Percentiles rank a stretch among this genome's conserved stretches.
phyloP scores from a whole-genome alignment of 2,329 filamentous ascomycete genomes.

The Fusarium austroafricanum region DNA sequence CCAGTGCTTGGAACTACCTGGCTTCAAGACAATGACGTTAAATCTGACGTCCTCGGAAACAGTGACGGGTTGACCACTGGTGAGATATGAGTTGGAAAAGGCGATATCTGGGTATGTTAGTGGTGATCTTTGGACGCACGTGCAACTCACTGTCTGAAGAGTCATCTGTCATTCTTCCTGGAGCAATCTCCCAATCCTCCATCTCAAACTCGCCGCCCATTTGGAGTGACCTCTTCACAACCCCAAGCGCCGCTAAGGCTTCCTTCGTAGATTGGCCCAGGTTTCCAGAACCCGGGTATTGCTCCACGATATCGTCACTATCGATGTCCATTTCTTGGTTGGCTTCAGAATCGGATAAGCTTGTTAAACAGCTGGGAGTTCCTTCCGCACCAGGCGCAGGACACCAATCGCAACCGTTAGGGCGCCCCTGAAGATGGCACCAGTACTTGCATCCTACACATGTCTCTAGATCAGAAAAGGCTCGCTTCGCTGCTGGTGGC shows the following conservation, averaged over 20 bases:
- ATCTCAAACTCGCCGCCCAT: constrained; percentile 48
- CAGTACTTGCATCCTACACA: constrained; percentile 52
- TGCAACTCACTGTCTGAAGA: constrained; percentile 52
- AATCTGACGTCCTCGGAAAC: constrained; percentile 55
- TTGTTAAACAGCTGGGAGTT: not conserved
- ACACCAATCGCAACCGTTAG: constrained; percentile 46
- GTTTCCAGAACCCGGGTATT: too few relatives aligned
- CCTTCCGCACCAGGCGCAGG: not conserved
- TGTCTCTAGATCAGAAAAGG: constrained; percentile 36
- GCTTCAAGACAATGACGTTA: constrained; percentile 56
- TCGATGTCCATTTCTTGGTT: constrained; percentile 20
- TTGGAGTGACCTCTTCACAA: not conserved
- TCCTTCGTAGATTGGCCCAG: not conserved
- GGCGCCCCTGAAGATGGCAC: constrained; percentile 37
- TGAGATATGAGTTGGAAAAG: constrained; percentile 58
- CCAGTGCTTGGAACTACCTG: constrained; percentile 52
- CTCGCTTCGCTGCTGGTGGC: constrained; percentile 21
- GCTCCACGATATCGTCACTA: too few relatives aligned
- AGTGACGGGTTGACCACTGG: constrained; percentile 50
- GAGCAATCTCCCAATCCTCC: constrained; percentile 60
- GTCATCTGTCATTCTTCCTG: constrained; percentile 53
- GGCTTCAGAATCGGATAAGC: constrained; percentile 5
- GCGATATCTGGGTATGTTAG: constrained; percentile 52
- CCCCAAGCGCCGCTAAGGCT: not conserved
- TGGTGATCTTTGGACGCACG: not conserved